A percentile compares a stretch with the other conserved stretches of the same genome.
These are phyloP conservation scores for Vitis vinifera DNA, from an alignment of 164 flowering plant species.

Conservation along the genomic window ASM3070453v1 NC_081807.1:5937001-5937500, in stretches of 20 bases:
- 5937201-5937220: slow-evolving; percentile 87
- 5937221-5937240: slow-evolving; percentile 40
- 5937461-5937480: slow-evolving; percentile 23
- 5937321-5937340: slow-evolving; percentile 34
- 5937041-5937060: slow-evolving; percentile 63
- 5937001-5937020: slow-evolving; percentile 80
- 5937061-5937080: slow-evolving; percentile 97
- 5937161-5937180: slow-evolving; percentile 80
- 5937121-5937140: background rate
- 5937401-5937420: slow-evolving; percentile 39
- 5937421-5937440: slow-evolving; percentile 24
- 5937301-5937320: slow-evolving; percentile 24
- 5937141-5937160: background rate
- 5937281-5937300: slow-evolving; percentile 30
- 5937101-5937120: background rate
- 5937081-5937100: slow-evolving; percentile 39
- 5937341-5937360: slow-evolving; percentile 51
- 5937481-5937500: slow-evolving; percentile 40
- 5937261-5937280: slow-evolving; percentile 41
- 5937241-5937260: slow-evolving; percentile 32
- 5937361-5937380: slow-evolving; percentile 89
- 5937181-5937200: slow-evolving; percentile 95
- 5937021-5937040: slow-evolving; percentile 91
- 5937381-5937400: slow-evolving; percentile 62
- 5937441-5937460: slow-evolving; percentile 21